Conservation (phyloP, 23 red algal genomes). For the Cyanidioschyzon merolae region DNA sequence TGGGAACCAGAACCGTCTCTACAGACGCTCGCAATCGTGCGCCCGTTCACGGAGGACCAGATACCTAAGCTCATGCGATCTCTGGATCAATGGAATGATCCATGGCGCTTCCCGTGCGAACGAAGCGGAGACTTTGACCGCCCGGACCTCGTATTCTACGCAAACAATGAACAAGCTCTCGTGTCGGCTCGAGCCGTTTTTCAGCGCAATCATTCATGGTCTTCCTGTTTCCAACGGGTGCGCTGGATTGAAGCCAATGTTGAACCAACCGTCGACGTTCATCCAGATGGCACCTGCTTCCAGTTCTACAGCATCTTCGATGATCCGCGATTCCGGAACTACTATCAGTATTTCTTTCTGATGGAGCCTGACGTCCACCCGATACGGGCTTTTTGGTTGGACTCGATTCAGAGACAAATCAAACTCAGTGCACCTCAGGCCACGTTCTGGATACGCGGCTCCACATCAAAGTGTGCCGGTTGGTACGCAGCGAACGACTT, state of each 20-base stretch:
- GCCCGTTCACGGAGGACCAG: not conserved
- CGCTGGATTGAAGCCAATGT: conserved; percentile 2
- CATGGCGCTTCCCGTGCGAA: not conserved
- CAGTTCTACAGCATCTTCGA: conserved; percentile 25
- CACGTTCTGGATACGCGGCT: conserved; percentile 2
- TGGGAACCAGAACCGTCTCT: not conserved
- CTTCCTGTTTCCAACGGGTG: not conserved
- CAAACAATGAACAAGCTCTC: not conserved
- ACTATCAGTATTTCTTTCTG: not conserved
- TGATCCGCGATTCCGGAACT: not conserved
- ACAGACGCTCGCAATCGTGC: not conserved
- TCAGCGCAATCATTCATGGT: not conserved
- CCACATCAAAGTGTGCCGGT: conserved; percentile 12
- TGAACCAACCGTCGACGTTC: not conserved
- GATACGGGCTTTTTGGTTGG: conserved; percentile 13
- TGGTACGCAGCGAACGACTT: conserved; percentile 23
- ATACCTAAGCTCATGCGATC: not conserved
- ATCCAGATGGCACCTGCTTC: conserved; percentile 31
- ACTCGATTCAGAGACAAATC: not conserved
- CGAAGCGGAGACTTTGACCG: too few species aligned
- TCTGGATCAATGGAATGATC: not conserved
- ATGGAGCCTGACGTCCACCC: conserved; percentile 28
- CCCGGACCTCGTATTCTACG: not conserved
- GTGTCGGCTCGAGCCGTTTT: not conserved
- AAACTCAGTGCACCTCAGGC: not conserved